Conservation (phyloP, 202 grass and related monocot genomes). For the Schoenoplectus tabernaemontani region DNA sequence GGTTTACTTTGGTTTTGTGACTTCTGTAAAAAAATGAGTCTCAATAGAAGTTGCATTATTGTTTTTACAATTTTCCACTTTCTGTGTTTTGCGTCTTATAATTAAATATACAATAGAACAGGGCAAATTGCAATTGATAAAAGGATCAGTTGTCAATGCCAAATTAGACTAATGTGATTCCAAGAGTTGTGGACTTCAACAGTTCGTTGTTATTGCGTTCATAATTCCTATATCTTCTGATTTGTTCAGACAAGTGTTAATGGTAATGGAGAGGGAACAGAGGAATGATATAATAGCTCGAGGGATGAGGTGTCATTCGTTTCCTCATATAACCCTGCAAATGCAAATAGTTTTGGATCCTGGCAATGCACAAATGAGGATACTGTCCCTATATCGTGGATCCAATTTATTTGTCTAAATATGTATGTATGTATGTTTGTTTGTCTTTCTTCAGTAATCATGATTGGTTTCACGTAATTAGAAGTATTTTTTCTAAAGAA, state of each 20-base stretch:
- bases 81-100: neutral
- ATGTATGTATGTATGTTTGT: no score
- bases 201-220: conserved; percentile 7
- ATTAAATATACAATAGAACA: neutral
- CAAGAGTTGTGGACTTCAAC: neutral
- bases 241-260: conserved; percentile 49
- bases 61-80: neutral
- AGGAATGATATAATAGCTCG: conserved; percentile 94
- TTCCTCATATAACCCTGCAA: conserved; percentile 83
- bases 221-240: neutral
- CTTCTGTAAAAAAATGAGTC: neutral
- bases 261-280: conserved; percentile 60
- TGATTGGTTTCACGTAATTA: no score
- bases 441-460: no score
- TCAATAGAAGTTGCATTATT: neutral
- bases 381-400: no score
- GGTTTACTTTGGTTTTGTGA: neutral
- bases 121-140: neutral
- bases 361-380: no score
- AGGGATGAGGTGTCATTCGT: conserved; percentile 95
- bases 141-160: neutral
- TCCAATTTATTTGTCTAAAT: no score
- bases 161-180: neutral
- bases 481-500: no score
- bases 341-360: conserved; percentile 44